Evolutionary conservation across 176 grass and related monocot genomes (phyloP), one percentile per base, ranked within the genome.

Genomic region (Tuctoria greenei): DNA sequence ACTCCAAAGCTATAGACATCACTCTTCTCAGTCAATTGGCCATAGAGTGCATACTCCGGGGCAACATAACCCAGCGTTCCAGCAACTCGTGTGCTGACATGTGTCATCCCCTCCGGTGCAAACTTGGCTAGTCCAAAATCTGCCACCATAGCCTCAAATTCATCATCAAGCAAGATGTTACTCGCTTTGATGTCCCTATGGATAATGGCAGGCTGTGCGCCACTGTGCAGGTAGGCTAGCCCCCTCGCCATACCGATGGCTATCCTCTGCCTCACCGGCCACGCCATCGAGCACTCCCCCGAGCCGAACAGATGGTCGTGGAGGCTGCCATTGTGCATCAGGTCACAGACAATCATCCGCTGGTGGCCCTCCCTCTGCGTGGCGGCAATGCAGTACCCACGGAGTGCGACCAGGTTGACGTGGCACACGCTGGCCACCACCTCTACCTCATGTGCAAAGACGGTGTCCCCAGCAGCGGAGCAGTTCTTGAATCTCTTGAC

Each of bases 121-220:
- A 92, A 98, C 80, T 90, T 98, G 10, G 95, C 95, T 69, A 98
- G 71, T 21, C 95, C 95, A 17, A 98, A 98, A 77, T 98, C 95
- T 13, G 95, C 95, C 59, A 98, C 84, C 82, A 80, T 94, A 3
- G 87, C 82, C 82, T 94, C 95, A 79, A 95, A 98, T 10, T 88
- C 86, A 0, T 89, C 84, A 77, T 92, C 88, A 44, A 98, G 71
- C 37, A 98, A 80, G 61, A 98, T 92, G 72, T 98, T 98, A 56
- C 87, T 92, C 0, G 87, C 89, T 79, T 98, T 98, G 65, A 98
- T 98, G n/a, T 98, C 95, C 77, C 95, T 92, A 79, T 98, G 95
- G 56, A 98, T 98, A 62, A 98, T 98, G 7, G 84, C 40, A 0
- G 95, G 95, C 70, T 92, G 95, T 0, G 80, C 83, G 1, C 89